Evolutionary conservation across 2,329 filamentous ascomycete genomes (phyloP), one percentile per base, ranked within the genome.

Genomic region (Penicillium hordei): DNA sequence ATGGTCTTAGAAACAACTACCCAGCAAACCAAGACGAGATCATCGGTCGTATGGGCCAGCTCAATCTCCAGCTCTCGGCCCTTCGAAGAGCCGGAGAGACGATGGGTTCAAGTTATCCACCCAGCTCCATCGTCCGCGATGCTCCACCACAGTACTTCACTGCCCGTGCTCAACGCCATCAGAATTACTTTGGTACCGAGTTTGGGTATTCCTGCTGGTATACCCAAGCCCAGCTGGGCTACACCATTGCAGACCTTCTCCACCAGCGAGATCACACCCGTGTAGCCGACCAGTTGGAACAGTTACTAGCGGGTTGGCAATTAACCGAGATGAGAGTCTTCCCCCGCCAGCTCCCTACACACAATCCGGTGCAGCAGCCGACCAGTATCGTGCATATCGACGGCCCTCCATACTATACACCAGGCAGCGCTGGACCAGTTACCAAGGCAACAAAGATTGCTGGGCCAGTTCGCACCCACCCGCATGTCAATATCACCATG

Each of bases 171-270:
- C 53, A 56, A 31, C 38, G 39, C 4, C 53, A 56, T 44, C 38
- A n/a, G 15, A 51, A 50, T 21, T 56, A 38, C 23, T 56, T 38
- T 17, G 53, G 46, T 1, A 56, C 53, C 5, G 39, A 51, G 13
- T 52, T 51, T 1, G 53, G 46, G 17, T 56, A 56, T 15, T 19
- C 53, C 8, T 56, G 53, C 15, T 52, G 53, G 53, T 56, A 36
- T 33, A 56, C 33, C 4, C 48, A 56, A 40, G 48, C 46, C 10
- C 48, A 42, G 4, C 13, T 56, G n/a, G 40, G 31, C 9, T 44
- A 38, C 31, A 2, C 10, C 15, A 21, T 42, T 12, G n/a, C 27
- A 12, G 36, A 50, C 21, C 33, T 56, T 21, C 12, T 43, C 17
- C 13, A 21, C n/a, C 17, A 29, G 7, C n/a, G 44, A 13, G 38